Conservation (phyloP, 2,329 filamentous ascomycete genomes). For the Apiospora malaysiana region DNA sequence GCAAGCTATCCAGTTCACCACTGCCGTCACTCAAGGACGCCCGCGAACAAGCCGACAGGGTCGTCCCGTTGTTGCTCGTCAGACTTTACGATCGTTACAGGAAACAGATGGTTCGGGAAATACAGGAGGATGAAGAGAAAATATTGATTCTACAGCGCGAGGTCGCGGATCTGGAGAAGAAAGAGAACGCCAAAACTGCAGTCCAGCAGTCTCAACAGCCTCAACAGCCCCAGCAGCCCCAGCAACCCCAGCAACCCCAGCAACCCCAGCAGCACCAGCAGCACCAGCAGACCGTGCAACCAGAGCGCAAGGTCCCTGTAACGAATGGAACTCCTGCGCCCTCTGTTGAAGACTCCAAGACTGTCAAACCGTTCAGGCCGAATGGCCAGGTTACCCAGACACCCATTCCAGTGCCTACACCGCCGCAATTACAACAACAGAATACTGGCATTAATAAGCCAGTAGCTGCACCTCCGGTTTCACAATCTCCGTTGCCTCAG, state of each 20-base stretch:
- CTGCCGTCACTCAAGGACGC: constrained; percentile 71
- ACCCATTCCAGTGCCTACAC: constrained; percentile 25
- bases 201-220: too few relatives aligned
- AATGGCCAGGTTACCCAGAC: constrained; percentile 32
- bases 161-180: constrained; percentile 70
- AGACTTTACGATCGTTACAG: constrained; percentile 79
- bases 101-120: constrained; percentile 70
- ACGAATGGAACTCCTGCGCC: constrained; percentile 24
- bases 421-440: constrained; percentile 16
- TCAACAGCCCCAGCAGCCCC: constrained; percentile 22
- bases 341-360: constrained; percentile 27
- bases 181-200: constrained; percentile 34
- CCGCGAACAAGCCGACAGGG: constrained; percentile 53
- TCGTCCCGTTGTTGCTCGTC: constrained; percentile 39
- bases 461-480: constrained; percentile 24
- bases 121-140: constrained; percentile 75
- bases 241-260: constrained; percentile 1
- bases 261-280: constrained; percentile 1
- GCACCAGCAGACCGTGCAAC: neutral
- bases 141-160: constrained; percentile 70
- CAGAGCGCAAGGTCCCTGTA: constrained; percentile 25
- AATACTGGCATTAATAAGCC: constrained; percentile 20
- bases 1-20: constrained; percentile 72
- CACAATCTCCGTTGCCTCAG: constrained; percentile 30
- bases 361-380: constrained; percentile 24